A percentile compares a stretch with the other conserved stretches of the same genome.
phyloP scores from a whole-genome alignment of 2,329 filamentous ascomycete species.

The Colletotrichum scovillei region DNA sequence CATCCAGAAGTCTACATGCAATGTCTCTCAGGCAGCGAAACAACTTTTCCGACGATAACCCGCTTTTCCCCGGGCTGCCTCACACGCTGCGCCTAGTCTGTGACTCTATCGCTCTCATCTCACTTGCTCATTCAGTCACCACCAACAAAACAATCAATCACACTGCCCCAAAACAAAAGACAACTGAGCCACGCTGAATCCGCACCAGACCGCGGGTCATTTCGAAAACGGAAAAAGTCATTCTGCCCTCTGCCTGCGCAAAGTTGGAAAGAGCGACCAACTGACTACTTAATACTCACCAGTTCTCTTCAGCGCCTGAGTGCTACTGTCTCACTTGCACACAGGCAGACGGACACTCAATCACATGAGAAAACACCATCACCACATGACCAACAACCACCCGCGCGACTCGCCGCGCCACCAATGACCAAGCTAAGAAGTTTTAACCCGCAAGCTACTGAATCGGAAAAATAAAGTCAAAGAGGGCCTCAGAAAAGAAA shows the following conservation, averaged over 20 bases:
- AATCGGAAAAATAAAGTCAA: background rate
- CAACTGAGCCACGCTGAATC: background rate
- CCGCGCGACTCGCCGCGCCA: conserved; percentile 9
- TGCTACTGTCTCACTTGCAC: background rate
- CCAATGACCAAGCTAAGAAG: background rate
- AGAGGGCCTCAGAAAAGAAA: background rate
- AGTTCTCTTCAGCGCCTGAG: background rate
- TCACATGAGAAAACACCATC: conserved; percentile 22
- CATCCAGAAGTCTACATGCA: background rate
- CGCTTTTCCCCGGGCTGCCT: background rate
- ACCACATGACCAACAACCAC: conserved; percentile 14
- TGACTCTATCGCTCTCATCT: background rate
- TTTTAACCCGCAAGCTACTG: background rate
- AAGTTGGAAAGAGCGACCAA: background rate
- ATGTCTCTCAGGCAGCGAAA: background rate
- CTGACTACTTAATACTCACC: background rate
- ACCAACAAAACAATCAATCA: background rate
- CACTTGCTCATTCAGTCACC: background rate
- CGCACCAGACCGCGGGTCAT: background rate
- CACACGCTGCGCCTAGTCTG: background rate
- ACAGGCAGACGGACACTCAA: conserved; percentile 5
- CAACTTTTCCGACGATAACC: background rate
- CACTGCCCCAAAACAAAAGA: background rate
- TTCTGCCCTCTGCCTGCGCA: background rate
- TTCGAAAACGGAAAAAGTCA: background rate